A percentile compares a stretch with the other conserved stretches of the same genome.
Evolutionary conservation across 768 basidiomycete genomes (phyloP).

Genomic region (Auricularia sp.): DNA sequence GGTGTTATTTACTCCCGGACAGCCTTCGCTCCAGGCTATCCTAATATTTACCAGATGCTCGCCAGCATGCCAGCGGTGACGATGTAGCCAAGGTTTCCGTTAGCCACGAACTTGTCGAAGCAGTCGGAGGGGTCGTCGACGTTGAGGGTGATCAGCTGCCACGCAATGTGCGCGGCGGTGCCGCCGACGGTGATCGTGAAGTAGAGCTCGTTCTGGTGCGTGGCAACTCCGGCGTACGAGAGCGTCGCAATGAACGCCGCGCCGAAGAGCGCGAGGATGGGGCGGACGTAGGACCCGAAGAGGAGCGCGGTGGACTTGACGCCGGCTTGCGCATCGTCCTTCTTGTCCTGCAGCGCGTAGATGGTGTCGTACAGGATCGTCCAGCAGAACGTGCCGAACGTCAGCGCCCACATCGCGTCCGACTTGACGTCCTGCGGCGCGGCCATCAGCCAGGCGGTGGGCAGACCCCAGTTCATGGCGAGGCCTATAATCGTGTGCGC

Average conservation of each 20-base stretch:
- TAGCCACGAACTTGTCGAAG: constrained; percentile 24
- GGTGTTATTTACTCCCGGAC: no score
- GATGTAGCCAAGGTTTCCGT: background rate
- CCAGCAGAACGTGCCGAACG: constrained; percentile 24
- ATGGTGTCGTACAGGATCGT: constrained; percentile 45
- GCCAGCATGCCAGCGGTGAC: background rate
- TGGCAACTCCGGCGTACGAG: constrained; percentile 19
- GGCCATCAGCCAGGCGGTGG: constrained; percentile 11
- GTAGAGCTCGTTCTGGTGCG: constrained; percentile 17
- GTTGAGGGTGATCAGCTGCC: constrained; percentile 39
- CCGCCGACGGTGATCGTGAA: constrained; percentile 39
- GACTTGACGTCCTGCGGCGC: constrained; percentile 3
- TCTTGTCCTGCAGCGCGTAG: constrained; percentile 54
- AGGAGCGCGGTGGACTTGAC: constrained; percentile 55
- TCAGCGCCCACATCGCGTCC: constrained; percentile 2
- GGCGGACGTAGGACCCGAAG: constrained; percentile 37
- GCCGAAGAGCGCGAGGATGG: constrained; percentile 35
- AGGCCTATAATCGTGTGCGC: constrained; percentile 6
- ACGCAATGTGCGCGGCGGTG: constrained; percentile 32
- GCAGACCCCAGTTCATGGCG: constrained; percentile 13
- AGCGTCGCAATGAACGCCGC: constrained; percentile 17
- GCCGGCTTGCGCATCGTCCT: constrained; percentile 46
- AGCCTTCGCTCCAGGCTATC: no score
- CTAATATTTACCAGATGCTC: background rate
- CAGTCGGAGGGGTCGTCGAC: constrained; percentile 37